A percentile compares a stretch with the other conserved stretches of the same genome.
Evolutionary conservation across 2,329 filamentous ascomycete genomes (phyloP).

Genomic region (Lachnellula hyalina): DNA sequence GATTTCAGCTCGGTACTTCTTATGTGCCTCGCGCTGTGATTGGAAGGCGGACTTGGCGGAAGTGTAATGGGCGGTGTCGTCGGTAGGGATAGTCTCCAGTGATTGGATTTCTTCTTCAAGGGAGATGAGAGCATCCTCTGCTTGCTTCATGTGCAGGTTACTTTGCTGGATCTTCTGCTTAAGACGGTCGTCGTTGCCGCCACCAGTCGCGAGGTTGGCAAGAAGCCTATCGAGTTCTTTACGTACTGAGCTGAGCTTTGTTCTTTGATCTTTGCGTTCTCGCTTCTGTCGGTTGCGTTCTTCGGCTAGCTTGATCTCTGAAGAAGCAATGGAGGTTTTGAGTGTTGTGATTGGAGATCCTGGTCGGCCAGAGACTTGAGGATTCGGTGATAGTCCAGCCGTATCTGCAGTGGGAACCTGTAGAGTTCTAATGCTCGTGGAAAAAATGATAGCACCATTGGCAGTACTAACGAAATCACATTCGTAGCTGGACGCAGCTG

Average conservation of each 20-base stretch:
- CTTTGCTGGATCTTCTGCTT: slow-evolving; percentile 72
- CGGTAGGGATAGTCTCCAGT: slow-evolving; percentile 58
- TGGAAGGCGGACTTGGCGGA: slow-evolving; percentile 51
- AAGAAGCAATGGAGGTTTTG: slow-evolving; percentile 67
- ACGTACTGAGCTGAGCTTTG: slow-evolving; percentile 58
- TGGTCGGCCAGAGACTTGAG: slow-evolving; percentile 60
- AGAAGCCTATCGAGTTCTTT: slow-evolving; percentile 70
- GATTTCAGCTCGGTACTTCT: slow-evolving; percentile 43
- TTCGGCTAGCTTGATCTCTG: slow-evolving; percentile 65
- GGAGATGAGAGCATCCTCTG: slow-evolving; percentile 51
- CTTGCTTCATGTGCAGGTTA: slow-evolving; percentile 65
- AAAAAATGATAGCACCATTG: slow-evolving; percentile 62
- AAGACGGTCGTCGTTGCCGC: slow-evolving; percentile 70
- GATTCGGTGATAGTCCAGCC: slow-evolving; percentile 34
- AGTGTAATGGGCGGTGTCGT: slow-evolving; percentile 50
- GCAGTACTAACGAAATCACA: slow-evolving; percentile 70
- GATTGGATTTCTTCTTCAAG: slow-evolving; percentile 57
- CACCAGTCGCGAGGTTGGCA: slow-evolving; percentile 60
- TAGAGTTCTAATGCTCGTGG: slow-evolving; percentile 54
- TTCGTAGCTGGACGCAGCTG: slow-evolving; percentile 70
- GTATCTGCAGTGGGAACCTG: slow-evolving; percentile 24
- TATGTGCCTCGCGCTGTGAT: slow-evolving; percentile 41
- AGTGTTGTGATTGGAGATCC: slow-evolving; percentile 74
- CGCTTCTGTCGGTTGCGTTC: slow-evolving; percentile 65
- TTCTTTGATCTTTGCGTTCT: slow-evolving; percentile 69